Evolutionary conservation across 1,284 basidiomycete species (phyloP), one percentile per base, ranked within the genome.

Genomic region (Leucoagaricus sp.): DNA sequence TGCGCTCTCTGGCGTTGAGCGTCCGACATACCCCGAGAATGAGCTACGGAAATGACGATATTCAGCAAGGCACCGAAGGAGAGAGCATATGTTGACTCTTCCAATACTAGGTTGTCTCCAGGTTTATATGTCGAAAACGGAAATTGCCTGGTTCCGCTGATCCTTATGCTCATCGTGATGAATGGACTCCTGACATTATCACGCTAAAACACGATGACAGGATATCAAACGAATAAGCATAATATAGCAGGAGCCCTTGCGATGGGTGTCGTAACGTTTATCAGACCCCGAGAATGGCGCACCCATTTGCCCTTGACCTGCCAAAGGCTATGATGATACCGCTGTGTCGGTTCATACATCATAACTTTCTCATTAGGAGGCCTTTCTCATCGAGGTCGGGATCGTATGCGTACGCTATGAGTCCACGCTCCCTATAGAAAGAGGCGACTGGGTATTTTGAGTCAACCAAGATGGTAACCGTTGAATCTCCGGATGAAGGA

Each of bases 131-230:
- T 28, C 4, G 53, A 17, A n/a, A 49, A 45, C 1, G 42, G 31
- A 1, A 72, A 71, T 64, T 76, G 74, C 1, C 74, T 72, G 0
- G 72, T 72, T 9, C 69, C 58, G 47, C 75, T 76, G 9, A 75
- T 74, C 54, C 65, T 57, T n/a, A 68, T 68, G 53, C 75, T 76
- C 7, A 60, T 63, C 25, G 72, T 61, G 26, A 75, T 74, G 47
- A 64, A 28, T 13, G 46, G 51, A 25, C 58, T 65, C 15, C 60
- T 55, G 2, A 65, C 67, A 48, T 69, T 58, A 48, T 68, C 61
- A 17, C 59, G 60, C 6, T 53, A 55, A 25, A 61, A 64, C 21
- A 60, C 55, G 10, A 66, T 56, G 21, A 75, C 63, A 0, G 74
- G 75, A 44, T 72, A 72, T 10, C 67, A 60, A 12, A 75, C 63